Evolutionary conservation across 148 eudicot species (phyloP).

Genomic region (Spergularia marina): DNA sequence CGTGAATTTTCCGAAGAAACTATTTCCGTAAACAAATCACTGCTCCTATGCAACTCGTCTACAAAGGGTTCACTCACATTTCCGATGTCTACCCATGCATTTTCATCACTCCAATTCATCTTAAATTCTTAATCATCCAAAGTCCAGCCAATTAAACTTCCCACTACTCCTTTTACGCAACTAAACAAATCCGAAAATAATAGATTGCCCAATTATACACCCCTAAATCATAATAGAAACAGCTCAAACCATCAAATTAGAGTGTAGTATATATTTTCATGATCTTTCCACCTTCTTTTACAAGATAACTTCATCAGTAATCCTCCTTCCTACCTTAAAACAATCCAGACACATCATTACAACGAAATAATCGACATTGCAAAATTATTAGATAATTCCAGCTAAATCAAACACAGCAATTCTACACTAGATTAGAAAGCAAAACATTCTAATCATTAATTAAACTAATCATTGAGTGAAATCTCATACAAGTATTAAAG

Average conservation of each 20-base stretch:
- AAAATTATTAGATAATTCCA: constrained; percentile 1
- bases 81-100: too few relatives aligned
- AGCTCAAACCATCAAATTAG: constrained; percentile 7
- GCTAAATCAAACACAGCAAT: background rate
- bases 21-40: too few relatives aligned
- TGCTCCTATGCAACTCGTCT: too few relatives aligned
- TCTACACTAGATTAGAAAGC: background rate
- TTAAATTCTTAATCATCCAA: too few relatives aligned
- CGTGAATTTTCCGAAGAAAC: too few relatives aligned
- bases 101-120: too few relatives aligned
- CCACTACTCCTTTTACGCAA: background rate
- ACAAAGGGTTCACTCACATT: too few relatives aligned
- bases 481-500: background rate
- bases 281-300: background rate
- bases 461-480: constrained; percentile 9
- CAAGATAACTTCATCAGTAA: background rate
- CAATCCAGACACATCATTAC: constrained; percentile 11
- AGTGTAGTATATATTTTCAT: background rate
- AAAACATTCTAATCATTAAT: background rate
- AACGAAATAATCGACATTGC: background rate
- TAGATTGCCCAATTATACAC: background rate
- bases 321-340: background rate
- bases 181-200: background rate
- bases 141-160: background rate
- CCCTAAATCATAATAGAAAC: background rate